Conservation (phyloP, 202 grass and related monocot genomes). For the Carex arenaria region DNA sequence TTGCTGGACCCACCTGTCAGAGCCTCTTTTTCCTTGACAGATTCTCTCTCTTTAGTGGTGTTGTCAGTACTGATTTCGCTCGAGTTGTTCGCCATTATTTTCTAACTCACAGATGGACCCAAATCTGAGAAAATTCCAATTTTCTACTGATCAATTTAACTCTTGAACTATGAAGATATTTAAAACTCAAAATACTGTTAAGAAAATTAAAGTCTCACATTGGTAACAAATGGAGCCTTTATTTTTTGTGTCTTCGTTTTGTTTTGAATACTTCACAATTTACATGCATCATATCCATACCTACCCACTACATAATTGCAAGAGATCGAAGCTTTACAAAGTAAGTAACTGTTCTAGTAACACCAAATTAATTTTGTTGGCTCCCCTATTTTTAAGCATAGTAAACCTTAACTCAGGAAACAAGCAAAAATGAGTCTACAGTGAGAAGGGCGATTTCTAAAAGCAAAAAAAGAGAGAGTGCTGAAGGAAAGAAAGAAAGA, state of each 20-base stretch:
- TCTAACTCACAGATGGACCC: background rate
- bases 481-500: too few relatives aligned
- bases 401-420: background rate
- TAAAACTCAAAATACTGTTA: background rate
- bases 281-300: background rate
- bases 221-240: background rate
- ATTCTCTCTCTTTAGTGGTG: constrained; percentile 2
- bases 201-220: background rate
- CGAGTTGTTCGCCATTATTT: constrained; percentile 21
- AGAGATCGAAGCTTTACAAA: background rate
- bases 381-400: background rate
- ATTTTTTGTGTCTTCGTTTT: background rate
- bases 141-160: background rate
- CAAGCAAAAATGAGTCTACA: background rate
- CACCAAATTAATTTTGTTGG: background rate
- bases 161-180: background rate
- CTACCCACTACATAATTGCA: background rate
- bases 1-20: constrained; percentile 4
- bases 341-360: background rate
- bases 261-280: background rate
- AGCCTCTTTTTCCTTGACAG: constrained; percentile 16
- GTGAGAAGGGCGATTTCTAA: background rate
- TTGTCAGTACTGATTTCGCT: background rate
- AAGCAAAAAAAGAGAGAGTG: background rate
- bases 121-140: constrained; percentile 17